phyloP scores from a whole-genome alignment of 108 stramenopile species.

The Conticribra guillardii region DNA sequence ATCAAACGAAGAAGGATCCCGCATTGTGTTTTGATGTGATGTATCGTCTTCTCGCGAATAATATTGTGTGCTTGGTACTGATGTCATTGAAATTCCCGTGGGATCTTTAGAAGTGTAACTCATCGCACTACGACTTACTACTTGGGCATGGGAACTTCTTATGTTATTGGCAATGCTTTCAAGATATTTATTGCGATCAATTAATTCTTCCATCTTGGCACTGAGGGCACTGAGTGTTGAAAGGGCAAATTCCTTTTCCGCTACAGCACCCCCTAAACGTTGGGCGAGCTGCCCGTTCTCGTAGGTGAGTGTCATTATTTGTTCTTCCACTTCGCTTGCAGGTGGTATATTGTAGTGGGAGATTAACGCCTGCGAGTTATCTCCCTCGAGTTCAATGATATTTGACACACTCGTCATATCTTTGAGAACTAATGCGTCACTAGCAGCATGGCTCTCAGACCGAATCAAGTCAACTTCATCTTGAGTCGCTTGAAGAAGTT shows the following conservation, averaged over 20 bases:
- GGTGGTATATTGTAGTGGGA: not conserved
- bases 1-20: not conserved
- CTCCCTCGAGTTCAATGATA: not conserved
- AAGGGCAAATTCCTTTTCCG: slow-evolving; percentile 46
- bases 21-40: not conserved
- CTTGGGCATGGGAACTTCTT: not conserved
- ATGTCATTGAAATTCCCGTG: not conserved
- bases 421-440: not conserved
- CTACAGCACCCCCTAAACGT: slow-evolving; percentile 27
- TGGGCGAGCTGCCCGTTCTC: slow-evolving; percentile 40
- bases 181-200: slow-evolving; percentile 32
- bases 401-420: not conserved
- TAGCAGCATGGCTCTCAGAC: not conserved
- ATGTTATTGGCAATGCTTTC: slow-evolving; percentile 14
- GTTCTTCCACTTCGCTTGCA: slow-evolving; percentile 15
- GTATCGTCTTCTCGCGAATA: not conserved
- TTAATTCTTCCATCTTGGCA: slow-evolving; percentile 37
- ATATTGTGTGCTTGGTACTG: not conserved
- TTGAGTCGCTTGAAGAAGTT: not conserved
- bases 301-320: slow-evolving; percentile 14
- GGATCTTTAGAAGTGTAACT: not conserved
- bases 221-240: slow-evolving; percentile 25
- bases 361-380: not conserved
- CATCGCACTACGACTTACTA: not conserved
- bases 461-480: not conserved